Conservation (phyloP, 2,329 filamentous ascomycete species). For the Aspergillus tanneri region DNA sequence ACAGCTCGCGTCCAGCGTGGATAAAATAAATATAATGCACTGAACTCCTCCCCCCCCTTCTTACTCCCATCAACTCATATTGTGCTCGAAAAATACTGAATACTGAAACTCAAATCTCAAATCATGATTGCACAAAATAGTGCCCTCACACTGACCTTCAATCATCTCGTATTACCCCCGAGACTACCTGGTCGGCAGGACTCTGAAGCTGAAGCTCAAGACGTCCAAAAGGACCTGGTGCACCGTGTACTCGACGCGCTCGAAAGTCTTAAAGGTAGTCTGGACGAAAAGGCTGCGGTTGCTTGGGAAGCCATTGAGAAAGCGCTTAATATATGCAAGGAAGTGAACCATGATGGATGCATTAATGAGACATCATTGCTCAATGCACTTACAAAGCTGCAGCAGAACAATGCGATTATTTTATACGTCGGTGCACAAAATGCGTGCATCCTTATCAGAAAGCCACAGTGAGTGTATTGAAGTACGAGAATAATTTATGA, state of each 20-base stretch:
- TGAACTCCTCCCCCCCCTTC: too few species aligned
- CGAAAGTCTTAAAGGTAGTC: neutral
- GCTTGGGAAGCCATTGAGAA: slow-evolving; percentile 10
- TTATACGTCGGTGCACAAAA: slow-evolving; percentile 52
- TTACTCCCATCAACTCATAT: too few species aligned
- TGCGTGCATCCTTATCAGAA: slow-evolving; percentile 47
- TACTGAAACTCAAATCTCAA: too few species aligned
- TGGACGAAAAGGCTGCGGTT: neutral
- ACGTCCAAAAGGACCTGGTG: slow-evolving; percentile 28
- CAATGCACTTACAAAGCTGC: slow-evolving; percentile 28
- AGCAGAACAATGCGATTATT: slow-evolving; percentile 38
- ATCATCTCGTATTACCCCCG: slow-evolving; percentile 42
- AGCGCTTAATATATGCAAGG: slow-evolving; percentile 18
- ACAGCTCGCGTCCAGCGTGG: too few species aligned
- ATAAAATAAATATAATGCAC: too few species aligned
- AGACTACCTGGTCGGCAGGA: slow-evolving; percentile 39
- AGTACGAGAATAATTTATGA: neutral
- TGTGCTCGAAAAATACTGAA: too few species aligned
- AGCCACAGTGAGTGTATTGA: slow-evolving; percentile 14
- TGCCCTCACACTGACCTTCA: slow-evolving; percentile 31
- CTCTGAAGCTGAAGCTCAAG: slow-evolving; percentile 22
- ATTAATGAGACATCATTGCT: slow-evolving; percentile 27
- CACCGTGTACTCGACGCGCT: slow-evolving; percentile 25
- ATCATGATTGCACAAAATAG: too few species aligned
- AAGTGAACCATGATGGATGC: slow-evolving; percentile 15